Evolutionary conservation across 495 filamentous ascomycete species (phyloP).

Genomic region (Glarea lozoyensis): DNA sequence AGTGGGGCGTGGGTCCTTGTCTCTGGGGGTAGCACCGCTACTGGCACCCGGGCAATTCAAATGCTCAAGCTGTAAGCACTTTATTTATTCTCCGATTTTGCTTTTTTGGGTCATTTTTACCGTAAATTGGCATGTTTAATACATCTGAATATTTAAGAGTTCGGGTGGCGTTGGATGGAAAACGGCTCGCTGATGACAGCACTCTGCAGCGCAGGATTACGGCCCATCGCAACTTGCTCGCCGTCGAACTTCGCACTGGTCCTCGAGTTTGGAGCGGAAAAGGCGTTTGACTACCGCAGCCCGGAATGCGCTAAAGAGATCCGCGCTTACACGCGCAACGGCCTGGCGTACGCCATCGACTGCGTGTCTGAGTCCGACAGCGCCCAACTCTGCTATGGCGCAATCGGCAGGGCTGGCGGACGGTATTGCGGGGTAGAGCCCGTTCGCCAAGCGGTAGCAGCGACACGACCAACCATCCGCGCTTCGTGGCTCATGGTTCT

Average conservation of each 20-base stretch:
- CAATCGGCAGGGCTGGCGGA: conserved; percentile 33
- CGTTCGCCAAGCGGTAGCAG: conserved; percentile 3
- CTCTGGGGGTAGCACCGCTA: conserved; percentile 50
- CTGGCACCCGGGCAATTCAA: conserved; percentile 54
- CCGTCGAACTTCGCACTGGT: conserved; percentile 46
- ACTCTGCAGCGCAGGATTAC: conserved; percentile 26
- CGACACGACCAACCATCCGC: not conserved
- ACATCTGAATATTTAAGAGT: too few species aligned
- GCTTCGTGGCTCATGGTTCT: conserved; percentile 23
- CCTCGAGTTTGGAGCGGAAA: conserved; percentile 35
- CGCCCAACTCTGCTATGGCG: conserved; percentile 29
- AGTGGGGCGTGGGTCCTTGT: conserved; percentile 32
- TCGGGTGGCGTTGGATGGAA: not conserved
- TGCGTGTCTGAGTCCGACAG: conserved; percentile 24
- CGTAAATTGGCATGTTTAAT: too few species aligned
- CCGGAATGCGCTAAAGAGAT: conserved; percentile 35
- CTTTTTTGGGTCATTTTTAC: too few species aligned
- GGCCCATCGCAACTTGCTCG: conserved; percentile 45
- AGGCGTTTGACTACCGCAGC: conserved; percentile 44
- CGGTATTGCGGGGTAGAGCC: conserved; percentile 24
- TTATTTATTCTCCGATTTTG: too few species aligned
- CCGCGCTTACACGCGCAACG: conserved; percentile 25
- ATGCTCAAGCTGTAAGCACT: conserved; percentile 24
- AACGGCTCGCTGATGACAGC: conserved; percentile 3
- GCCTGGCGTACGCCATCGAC: conserved; percentile 26